phyloP scores from a whole-genome alignment of 2,329 filamentous ascomycete genomes.

The Sporothrix protearum region DNA sequence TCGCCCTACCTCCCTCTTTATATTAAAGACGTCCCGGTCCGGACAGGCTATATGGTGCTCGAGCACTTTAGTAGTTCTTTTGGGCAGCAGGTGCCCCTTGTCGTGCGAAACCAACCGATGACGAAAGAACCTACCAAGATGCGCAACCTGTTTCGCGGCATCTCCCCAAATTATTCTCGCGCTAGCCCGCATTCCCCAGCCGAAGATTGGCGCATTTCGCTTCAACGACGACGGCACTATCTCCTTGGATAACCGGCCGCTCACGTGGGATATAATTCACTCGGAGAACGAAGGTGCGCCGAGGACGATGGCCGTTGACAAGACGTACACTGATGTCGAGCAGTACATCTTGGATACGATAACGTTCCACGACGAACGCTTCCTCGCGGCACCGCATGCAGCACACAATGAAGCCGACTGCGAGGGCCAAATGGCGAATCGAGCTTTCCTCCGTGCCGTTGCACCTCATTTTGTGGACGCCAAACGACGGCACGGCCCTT shows the following conservation, averaged over 20 bases:
- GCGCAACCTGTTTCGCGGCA: conserved; percentile 21
- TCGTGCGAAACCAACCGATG: background rate
- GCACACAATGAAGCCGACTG: conserved; percentile 30
- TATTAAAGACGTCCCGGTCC: background rate
- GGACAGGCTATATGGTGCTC: conserved; percentile 18
- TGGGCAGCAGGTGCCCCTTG: conserved; percentile 4
- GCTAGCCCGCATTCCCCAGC: conserved; percentile 32
- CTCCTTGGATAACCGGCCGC: conserved; percentile 22
- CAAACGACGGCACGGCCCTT: conserved; percentile 22
- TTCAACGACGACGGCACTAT: conserved; percentile 30
- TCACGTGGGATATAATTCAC: conserved; percentile 31
- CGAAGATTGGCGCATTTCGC: conserved; percentile 33
- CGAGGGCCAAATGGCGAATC: conserved; percentile 32
- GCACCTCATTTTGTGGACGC: background rate
- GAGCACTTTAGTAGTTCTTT: conserved; percentile 11
- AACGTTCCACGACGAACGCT: conserved; percentile 31
- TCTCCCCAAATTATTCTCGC: conserved; percentile 31
- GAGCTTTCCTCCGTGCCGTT: background rate
- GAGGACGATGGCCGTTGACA: conserved; percentile 32
- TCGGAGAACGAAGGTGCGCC: conserved; percentile 36
- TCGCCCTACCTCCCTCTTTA: background rate
- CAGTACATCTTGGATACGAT: conserved; percentile 32
- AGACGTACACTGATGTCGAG: conserved; percentile 35
- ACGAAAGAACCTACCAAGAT: conserved; percentile 1
- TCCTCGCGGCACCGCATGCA: conserved; percentile 32